Evolutionary conservation across 1,284 basidiomycete species (phyloP).

Genomic region (Thecaphora frezii): DNA sequence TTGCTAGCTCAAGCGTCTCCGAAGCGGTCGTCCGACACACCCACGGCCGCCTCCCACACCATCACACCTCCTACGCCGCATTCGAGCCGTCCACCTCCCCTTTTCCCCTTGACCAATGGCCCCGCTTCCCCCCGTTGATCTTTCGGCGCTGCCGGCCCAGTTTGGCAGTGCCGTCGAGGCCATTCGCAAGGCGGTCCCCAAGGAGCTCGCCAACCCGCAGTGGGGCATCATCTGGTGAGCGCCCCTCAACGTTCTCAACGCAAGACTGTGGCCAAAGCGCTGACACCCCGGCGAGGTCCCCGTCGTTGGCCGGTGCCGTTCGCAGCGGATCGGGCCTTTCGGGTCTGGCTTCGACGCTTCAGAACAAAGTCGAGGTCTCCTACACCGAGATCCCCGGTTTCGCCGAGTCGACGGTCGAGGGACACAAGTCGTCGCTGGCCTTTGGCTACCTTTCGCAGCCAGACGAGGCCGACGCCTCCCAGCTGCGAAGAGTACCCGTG

Average conservation of each 20-base stretch:
- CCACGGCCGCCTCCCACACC: not conserved
- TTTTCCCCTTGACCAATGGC: not conserved
- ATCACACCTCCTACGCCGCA: not conserved
- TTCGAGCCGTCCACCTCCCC: no score
- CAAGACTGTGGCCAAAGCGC: no score
- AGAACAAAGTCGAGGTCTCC: conserved; percentile 25
- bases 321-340: conserved; percentile 41
- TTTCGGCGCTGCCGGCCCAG: conserved; percentile 18
- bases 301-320: not conserved
- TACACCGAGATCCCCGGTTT: conserved; percentile 45
- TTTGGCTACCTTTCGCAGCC: conserved; percentile 68
- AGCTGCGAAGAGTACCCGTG: conserved; percentile 64
- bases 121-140: conserved; percentile 4
- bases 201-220: conserved; percentile 21
- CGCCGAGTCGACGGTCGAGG: conserved; percentile 64
- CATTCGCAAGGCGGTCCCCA: conserved; percentile 21
- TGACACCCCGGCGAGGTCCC: no score
- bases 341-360: conserved; percentile 28
- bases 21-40: no score
- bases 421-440: conserved; percentile 74
- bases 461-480: conserved; percentile 32
- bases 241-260: no score
- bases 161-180: conserved; percentile 31
- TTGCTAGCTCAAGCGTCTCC: no score
- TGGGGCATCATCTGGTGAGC: conserved; percentile 51